phyloP scores from a whole-genome alignment of 2,329 filamentous ascomycete species.

The Claviceps cyperi region DNA sequence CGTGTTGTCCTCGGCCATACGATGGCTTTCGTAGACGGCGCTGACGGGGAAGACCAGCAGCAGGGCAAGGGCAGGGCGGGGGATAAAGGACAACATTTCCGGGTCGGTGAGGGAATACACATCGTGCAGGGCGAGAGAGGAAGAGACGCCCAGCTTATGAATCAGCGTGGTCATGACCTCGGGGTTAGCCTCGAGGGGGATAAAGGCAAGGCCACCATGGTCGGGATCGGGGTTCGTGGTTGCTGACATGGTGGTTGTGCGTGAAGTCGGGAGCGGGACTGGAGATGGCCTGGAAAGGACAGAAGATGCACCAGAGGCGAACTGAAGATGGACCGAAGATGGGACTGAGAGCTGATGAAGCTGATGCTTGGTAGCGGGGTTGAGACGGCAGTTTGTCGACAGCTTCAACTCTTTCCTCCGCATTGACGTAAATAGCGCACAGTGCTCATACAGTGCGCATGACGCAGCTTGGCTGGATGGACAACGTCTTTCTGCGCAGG shows the following conservation, averaged over 20 bases:
- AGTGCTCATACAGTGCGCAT: no score
- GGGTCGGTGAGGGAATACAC: slow-evolving; percentile 83
- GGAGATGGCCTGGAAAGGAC: background rate
- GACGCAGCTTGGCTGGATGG: no score
- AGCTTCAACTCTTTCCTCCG: no score
- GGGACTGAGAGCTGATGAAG: no score
- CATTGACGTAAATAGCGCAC: no score
- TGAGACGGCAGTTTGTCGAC: no score
- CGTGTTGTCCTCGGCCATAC: slow-evolving; percentile 56
- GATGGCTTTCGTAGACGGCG: slow-evolving; percentile 62
- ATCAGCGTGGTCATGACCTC: slow-evolving; percentile 75
- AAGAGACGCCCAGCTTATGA: slow-evolving; percentile 70
- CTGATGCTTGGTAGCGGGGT: no score
- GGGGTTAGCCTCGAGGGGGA: slow-evolving; percentile 61
- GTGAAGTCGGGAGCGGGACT: background rate
- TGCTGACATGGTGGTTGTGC: slow-evolving; percentile 16
- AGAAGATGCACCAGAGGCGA: background rate
- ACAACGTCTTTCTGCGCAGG: no score
- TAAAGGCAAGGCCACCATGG: slow-evolving; percentile 31
- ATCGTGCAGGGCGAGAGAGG: slow-evolving; percentile 68
- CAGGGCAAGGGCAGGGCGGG: slow-evolving; percentile 74
- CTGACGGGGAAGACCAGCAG: slow-evolving; percentile 86
- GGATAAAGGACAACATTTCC: slow-evolving; percentile 71
- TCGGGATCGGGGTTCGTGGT: slow-evolving; percentile 26
- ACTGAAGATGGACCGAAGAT: no score